phyloP scores from a whole-genome alignment of 805 yeast species.

The Ogataea allantospora region DNA sequence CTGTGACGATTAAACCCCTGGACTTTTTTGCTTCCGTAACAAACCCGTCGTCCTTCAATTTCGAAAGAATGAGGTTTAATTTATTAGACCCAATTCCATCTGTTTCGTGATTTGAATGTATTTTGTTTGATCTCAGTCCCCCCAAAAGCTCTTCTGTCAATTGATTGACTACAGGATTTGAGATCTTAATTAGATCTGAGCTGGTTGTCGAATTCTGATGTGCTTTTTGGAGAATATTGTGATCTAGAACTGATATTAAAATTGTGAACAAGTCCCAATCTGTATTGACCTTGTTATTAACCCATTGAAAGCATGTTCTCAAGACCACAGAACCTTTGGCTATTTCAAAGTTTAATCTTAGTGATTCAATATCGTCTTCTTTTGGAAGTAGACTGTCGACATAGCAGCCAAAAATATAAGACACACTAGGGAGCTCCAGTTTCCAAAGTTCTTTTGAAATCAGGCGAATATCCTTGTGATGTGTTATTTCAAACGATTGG shows the following conservation, averaged over 20 bases:
- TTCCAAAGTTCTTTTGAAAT: not conserved
- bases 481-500: not conserved
- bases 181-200: conserved; percentile 1
- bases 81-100: conserved; percentile 7
- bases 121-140: not conserved
- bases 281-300: not conserved
- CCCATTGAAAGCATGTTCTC: not conserved
- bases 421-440: not conserved
- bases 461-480: not conserved
- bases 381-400: conserved; percentile 4
- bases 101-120: not conserved
- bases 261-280: conserved; percentile 7
- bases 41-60: conserved; percentile 8
- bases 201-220: not conserved
- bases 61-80: conserved; percentile 9
- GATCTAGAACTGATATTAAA: conserved; percentile 8
- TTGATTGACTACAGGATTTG: conserved; percentile 6
- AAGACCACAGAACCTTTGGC: not conserved
- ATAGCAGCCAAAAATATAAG: not conserved
- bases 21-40: not conserved
- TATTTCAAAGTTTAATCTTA: not conserved
- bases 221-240: conserved; percentile 1
- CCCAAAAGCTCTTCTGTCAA: conserved; percentile 12
- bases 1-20: not conserved
- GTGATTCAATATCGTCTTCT: not conserved